Percentiles rank a stretch among this genome's conserved stretches.
Evolutionary conservation across 2,329 filamentous ascomycete species (phyloP).

Genomic region (Monilinia fructicola): DNA sequence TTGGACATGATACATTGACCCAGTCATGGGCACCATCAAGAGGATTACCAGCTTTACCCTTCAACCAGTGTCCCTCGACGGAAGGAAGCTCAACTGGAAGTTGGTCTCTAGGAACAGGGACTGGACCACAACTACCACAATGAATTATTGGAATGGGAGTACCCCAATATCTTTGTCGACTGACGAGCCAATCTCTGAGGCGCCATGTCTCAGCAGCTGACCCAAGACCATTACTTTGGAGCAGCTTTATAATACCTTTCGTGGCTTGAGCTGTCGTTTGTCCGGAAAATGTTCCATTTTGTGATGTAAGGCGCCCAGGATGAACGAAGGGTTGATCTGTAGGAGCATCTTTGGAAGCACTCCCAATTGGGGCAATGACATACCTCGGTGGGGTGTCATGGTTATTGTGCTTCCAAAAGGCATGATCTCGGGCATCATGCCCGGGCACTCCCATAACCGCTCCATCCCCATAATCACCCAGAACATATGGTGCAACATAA

Average conservation of each 20-base stretch:
- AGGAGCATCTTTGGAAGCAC: slow-evolving; percentile 46
- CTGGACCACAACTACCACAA: slow-evolving; percentile 71
- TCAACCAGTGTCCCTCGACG: slow-evolving; percentile 66
- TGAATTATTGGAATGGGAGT: slow-evolving; percentile 87
- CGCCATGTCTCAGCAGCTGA: slow-evolving; percentile 71
- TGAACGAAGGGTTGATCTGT: slow-evolving; percentile 59
- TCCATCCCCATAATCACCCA: slow-evolving; percentile 81
- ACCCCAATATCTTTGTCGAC: slow-evolving; percentile 90
- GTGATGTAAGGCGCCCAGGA: slow-evolving; percentile 65
- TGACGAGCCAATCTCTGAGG: slow-evolving; percentile 85
- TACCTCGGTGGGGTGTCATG: slow-evolving; percentile 58
- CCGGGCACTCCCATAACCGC: slow-evolving; percentile 91
- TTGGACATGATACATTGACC: slow-evolving; percentile 73
- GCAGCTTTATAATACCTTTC: slow-evolving; percentile 57
- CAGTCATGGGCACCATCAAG: slow-evolving; percentile 71
- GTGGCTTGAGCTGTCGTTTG: slow-evolving; percentile 63
- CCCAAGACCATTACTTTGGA: slow-evolving; percentile 56
- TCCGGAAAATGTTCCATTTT: slow-evolving; percentile 64
- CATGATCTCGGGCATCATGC: slow-evolving; percentile 75
- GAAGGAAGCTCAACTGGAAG: slow-evolving; percentile 75
- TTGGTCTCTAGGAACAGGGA: slow-evolving; percentile 73
- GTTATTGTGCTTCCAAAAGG: slow-evolving; percentile 75
- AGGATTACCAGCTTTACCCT: slow-evolving; percentile 72
- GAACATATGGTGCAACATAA: slow-evolving; percentile 80
- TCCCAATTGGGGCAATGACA: slow-evolving; percentile 55